These are phyloP conservation scores for Tricholoma bakamatsutake DNA, from an alignment of 768 basidiomycete species.

Conservation along the genomic window DNA sequence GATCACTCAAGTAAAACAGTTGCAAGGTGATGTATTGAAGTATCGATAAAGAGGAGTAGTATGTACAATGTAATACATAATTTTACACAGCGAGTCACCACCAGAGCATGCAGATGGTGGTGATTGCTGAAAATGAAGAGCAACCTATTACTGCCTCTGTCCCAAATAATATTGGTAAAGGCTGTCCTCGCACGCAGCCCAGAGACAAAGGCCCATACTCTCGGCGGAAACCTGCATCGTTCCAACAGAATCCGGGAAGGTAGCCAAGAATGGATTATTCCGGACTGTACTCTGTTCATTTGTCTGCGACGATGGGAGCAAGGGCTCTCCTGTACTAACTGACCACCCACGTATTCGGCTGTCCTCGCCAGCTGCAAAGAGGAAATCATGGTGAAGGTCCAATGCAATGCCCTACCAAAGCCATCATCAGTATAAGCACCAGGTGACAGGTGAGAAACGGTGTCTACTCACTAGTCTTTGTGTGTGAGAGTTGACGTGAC, in stretches of 20 bases:
- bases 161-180: constrained; percentile 43
- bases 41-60: too few species aligned
- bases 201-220: constrained; percentile 37
- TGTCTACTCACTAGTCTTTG: constrained; percentile 41
- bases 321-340: constrained; percentile 43
- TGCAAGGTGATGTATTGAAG: too few species aligned
- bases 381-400: constrained; percentile 49
- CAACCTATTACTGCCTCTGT: constrained; percentile 4
- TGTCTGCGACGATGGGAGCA: constrained; percentile 18
- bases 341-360: constrained; percentile 64
- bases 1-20: too few species aligned
- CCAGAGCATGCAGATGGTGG: neutral
- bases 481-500: constrained; percentile 53
- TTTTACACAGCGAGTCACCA: neutral
- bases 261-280: constrained; percentile 25
- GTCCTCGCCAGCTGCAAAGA: constrained; percentile 72
- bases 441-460: constrained; percentile 8
- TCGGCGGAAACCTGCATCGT: constrained; percentile 48
- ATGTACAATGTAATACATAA: too few species aligned
- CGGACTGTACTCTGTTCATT: neutral
- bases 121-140: neutral
- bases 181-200: constrained; percentile 42
- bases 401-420: constrained; percentile 49
- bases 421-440: neutral
- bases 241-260: constrained; percentile 33